phyloP scores from a whole-genome alignment of 2,329 filamentous ascomycete species.

The Colletotrichum navitas region DNA sequence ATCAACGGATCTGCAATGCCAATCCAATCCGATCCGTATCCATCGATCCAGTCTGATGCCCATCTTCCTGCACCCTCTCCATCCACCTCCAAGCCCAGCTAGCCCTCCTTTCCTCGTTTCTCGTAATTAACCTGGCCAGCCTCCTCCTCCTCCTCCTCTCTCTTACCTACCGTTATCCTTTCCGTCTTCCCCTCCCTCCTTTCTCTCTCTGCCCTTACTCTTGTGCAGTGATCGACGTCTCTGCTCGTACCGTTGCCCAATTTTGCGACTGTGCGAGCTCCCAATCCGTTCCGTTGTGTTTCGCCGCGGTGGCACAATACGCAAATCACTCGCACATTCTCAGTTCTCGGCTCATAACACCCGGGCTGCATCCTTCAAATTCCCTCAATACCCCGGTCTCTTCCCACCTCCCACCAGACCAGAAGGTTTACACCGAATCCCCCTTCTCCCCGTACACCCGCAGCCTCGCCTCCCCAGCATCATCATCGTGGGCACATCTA shows the following conservation, averaged over 20 bases:
- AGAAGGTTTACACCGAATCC: neutral
- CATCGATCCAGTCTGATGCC: conserved; percentile 14
- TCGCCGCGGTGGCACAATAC: conserved; percentile 33
- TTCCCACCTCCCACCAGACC: neutral
- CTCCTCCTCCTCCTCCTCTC: neutral
- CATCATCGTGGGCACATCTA: neutral
- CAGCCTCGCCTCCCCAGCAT: neutral
- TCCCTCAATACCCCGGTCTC: neutral
- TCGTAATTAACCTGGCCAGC: conserved; percentile 7
- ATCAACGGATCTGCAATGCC: conserved; percentile 1
- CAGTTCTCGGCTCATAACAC: neutral
- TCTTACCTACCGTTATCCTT: conserved; percentile 5
- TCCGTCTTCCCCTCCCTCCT: neutral
- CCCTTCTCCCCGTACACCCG: neutral
- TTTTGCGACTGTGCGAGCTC: conserved; percentile 28
- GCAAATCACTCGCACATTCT: neutral
- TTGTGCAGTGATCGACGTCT: neutral
- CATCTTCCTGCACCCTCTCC: conserved; percentile 23
- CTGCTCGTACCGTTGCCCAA: conserved; percentile 2
- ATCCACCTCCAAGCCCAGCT: neutral
- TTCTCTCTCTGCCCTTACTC: neutral
- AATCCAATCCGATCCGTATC: neutral
- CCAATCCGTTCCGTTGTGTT: conserved; percentile 35
- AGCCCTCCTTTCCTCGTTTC: conserved; percentile 1
- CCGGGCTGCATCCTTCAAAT: neutral